Evolutionary conservation across 2,329 filamentous ascomycete species (phyloP).

Genomic region (Monilinia aucupariae): DNA sequence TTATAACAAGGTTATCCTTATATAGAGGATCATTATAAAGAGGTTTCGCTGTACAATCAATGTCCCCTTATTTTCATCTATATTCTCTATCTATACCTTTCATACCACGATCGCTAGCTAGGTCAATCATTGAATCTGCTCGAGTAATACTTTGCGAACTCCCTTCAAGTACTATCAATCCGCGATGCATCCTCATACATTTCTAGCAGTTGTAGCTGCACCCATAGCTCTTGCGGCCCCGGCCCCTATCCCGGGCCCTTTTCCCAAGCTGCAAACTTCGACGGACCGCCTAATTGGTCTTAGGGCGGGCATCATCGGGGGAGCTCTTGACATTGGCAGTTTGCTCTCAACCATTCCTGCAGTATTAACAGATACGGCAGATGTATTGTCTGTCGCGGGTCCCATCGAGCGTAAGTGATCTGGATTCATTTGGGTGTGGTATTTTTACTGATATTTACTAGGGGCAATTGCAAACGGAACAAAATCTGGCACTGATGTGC

Average conservation of each 20-base stretch:
- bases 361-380: neutral
- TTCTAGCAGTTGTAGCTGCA: neutral
- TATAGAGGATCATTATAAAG: too few relatives aligned
- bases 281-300: neutral
- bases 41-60: too few relatives aligned
- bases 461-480: slow-evolving; percentile 22
- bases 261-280: neutral
- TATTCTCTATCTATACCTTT: neutral
- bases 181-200: neutral
- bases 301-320: neutral
- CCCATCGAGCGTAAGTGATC: neutral
- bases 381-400: neutral
- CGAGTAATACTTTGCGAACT: neutral
- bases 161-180: neutral
- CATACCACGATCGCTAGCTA: too few relatives aligned
- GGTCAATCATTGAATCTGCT: neutral
- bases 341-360: neutral
- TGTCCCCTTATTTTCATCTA: too few relatives aligned
- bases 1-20: too few relatives aligned
- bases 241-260: neutral
- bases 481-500: slow-evolving; percentile 20
- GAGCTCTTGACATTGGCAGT: neutral
- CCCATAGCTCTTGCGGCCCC: slow-evolving; percentile 2
- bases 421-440: too few relatives aligned
- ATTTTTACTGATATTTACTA: neutral